Conservation (phyloP, 306 rosid genomes). For the Fragaria vesca region DNA sequence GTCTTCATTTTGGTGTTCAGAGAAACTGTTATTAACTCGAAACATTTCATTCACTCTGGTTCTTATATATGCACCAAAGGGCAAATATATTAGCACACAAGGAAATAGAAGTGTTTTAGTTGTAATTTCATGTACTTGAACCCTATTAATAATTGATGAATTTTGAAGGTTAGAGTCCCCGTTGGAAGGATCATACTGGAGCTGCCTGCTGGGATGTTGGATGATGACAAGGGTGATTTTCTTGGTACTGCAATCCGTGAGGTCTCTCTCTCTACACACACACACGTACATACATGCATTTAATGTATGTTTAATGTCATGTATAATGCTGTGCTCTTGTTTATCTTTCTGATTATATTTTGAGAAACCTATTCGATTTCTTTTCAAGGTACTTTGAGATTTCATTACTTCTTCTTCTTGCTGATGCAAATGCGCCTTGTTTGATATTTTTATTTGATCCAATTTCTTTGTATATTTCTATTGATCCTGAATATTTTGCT, state of each 20-base stretch:
- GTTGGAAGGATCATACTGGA: conserved; percentile 76
- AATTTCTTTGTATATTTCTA: not conserved
- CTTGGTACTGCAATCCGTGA: conserved; percentile 92
- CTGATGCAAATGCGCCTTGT: not conserved
- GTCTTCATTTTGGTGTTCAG: not conserved
- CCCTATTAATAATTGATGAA: conserved; percentile 22
- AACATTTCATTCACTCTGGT: not conserved
- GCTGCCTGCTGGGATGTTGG: conserved; percentile 97
- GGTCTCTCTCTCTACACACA: conserved; percentile 36
- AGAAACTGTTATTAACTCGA: not conserved
- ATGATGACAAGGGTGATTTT: conserved; percentile 74
- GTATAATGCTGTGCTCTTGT: not conserved
- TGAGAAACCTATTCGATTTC: not conserved
- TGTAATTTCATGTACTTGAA: not conserved
- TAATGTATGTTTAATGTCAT: not conserved
- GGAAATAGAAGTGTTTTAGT: too few species aligned
- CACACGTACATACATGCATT: not conserved
- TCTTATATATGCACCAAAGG: not conserved
- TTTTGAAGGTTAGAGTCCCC: conserved; percentile 80
- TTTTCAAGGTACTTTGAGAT: not conserved
- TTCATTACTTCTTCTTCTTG: not conserved
- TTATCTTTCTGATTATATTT: conserved; percentile 5
- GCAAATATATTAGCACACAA: not conserved
- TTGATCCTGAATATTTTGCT: not conserved
- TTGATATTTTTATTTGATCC: not conserved